Evolutionary conservation across 177 flowering plant genomes (phyloP), one percentile per base, ranked within the genome.

Genomic region (Vitis hybrid): DNA sequence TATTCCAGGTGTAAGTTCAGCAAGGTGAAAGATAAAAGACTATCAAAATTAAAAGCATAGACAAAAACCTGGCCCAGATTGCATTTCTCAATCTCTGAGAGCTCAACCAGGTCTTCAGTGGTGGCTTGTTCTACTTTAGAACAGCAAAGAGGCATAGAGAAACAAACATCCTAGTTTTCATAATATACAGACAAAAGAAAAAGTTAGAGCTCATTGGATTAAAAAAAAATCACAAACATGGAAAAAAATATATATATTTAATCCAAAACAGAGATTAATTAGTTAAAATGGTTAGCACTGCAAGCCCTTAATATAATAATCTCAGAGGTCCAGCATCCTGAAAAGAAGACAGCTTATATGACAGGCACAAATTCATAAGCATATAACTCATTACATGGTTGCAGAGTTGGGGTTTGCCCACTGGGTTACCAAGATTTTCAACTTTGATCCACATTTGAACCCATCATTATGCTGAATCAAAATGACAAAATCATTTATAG

Each of bases 141-240:
- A 66, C 52, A 79, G 77, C 97, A 90, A 71, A 91, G 87, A 76
- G 99, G 98, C 98, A 93, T 93, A 48, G 94, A 78, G 76, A 88
- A 95, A 78, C 77, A 75, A 39, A 93, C 77, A 79, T 88, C 95
- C 99, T 95, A 66, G 29, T 52, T 3, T 34, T 13, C 51, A 74
- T 63, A 22, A 55, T 49, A 48, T 9, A 18, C 15, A 71, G 48
- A 50, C 9, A 2, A 15, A 61, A 69, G 18, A 2, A 56, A 55
- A 59, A 53, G 50, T 45, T 72, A 61, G 31, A 54, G 67, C 18
- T 61, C 60, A 66, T 48, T 13, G 7, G 66, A 71, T 50, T 15
- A 39, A 26, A 9, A 34, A 59, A 0, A 13, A 54, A 39, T 2
- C 7, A 16, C 50, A 53, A 49, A 56, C 29, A 22, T 48, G 1